Base-by-base conservation (phyloP, 495 filamentous ascomycete genomes). In the Chaetomium tenue region DNA sequence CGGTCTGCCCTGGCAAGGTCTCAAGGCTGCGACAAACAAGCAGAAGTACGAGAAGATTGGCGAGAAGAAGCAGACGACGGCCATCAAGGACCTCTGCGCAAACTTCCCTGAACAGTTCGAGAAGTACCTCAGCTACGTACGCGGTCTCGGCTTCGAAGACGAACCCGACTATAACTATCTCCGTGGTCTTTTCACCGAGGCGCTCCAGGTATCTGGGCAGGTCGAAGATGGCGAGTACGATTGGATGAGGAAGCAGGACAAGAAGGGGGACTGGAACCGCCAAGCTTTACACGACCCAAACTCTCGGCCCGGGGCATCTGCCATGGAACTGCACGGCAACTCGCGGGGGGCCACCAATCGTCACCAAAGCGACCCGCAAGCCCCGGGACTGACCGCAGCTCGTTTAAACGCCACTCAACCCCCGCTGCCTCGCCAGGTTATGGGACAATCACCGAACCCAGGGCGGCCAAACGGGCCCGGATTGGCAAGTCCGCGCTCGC, bases 31-130 rank as follows among this genome's bases (percentile, higher is more conserved):
- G 20, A 99, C 94, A 64, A 99, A 99, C 82, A 99, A 99, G 85
- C 94, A 99, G 74, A 99, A 99, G 80, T 99, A 99, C 69, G 94
- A 99, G 79, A 98, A 98, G 82, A 99, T 99, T 77, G 94, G 94
- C 37, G 95, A 99, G 80, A 98, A 98, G 89, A 99, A 99, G 80
- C 94, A 98, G 79, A 96, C 93, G 0, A 98, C 94, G 26, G 84
- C 86, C 0, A 93, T 99, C 83, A 95, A 96, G 77, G 95, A 99
- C 70, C 87, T 99, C 5, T 98, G 94, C 71, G 93, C 97, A 63
- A 89, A 91, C 55, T 98, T 93, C 79, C 94, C 94, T 83, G 92
- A 96, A 74, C 92, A 99, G 78, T 96, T 99, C 76, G 96, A 88
- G 80, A 92, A 97, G 73, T 99, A 99, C 76, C 81, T 99, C 59